phyloP scores from a whole-genome alignment of 352 stramenopile species.

The Phytophthora colocasiae region DNA sequence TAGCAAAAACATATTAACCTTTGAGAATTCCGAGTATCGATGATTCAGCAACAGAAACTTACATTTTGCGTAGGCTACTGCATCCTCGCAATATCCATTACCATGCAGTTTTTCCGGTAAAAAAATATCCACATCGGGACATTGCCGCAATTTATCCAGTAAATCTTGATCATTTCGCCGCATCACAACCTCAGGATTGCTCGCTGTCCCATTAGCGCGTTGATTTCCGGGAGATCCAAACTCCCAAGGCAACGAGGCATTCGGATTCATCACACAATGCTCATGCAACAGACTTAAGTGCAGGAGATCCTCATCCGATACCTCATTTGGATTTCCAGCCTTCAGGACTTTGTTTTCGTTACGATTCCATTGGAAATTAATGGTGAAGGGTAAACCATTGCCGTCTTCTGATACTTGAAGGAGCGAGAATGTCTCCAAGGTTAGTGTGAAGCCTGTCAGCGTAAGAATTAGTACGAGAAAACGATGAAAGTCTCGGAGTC shows the following conservation, averaged over 20 bases:
- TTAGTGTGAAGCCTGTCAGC: conserved; percentile 17
- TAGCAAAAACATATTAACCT: conserved; percentile 9
- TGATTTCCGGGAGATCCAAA: conserved; percentile 39
- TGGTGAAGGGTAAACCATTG: background rate
- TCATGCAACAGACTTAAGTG: conserved; percentile 47
- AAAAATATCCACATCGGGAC: conserved; percentile 58
- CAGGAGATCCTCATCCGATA: conserved; percentile 28
- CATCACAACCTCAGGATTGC: conserved; percentile 32
- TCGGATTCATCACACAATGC: conserved; percentile 27
- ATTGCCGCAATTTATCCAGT: conserved; percentile 44
- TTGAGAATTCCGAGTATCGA: too few species aligned
- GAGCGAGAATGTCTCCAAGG: conserved; percentile 25
- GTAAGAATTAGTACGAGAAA: conserved; percentile 29
- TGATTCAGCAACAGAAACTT: conserved; percentile 1
- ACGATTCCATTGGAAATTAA: background rate
- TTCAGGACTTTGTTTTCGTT: conserved; percentile 5
- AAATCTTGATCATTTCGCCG: conserved; percentile 22
- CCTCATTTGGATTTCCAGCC: conserved; percentile 10
- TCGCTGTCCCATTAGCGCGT: conserved; percentile 19
- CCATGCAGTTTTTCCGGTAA: conserved; percentile 38
- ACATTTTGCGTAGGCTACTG: conserved; percentile 57
- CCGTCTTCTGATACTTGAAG: conserved; percentile 3
- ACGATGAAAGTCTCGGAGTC: conserved; percentile 8
- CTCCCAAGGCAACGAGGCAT: conserved; percentile 33
- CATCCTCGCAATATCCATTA: conserved; percentile 65